Percentiles rank a stretch among this genome's conserved stretches.
Conservation (phyloP, 1,284 basidiomycete genomes). For the Golubevia sp. region DNA sequence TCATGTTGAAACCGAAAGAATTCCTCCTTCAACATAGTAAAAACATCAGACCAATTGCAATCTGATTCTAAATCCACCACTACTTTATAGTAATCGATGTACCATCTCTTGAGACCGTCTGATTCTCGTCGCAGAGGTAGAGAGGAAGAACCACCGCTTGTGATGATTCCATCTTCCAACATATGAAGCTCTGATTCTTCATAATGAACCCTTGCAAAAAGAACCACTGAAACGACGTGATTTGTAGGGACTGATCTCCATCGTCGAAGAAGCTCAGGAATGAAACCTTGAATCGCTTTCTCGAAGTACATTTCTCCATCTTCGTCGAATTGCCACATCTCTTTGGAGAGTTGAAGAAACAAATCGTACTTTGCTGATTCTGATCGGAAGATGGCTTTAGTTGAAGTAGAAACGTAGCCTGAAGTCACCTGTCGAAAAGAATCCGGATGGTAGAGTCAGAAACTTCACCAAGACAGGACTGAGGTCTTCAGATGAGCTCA, state of each 20-base stretch:
- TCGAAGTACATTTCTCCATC: constrained; percentile 86
- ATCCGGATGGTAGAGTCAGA: not conserved
- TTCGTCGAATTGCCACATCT: constrained; percentile 96
- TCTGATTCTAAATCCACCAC: constrained; percentile 89
- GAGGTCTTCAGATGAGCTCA: constrained; percentile 1
- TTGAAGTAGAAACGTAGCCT: constrained; percentile 73
- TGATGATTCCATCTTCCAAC: constrained; percentile 14
- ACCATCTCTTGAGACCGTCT: constrained; percentile 65
- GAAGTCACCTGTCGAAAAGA: constrained; percentile 84
- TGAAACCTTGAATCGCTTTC: constrained; percentile 80
- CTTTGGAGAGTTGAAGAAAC: constrained; percentile 92
- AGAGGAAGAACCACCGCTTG: not conserved
- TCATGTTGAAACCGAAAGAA: constrained; percentile 61
- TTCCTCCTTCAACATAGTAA: constrained; percentile 81
- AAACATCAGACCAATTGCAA: constrained; percentile 81
- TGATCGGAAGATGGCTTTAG: no score
- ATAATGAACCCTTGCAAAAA: constrained; percentile 93
- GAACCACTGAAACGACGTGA: constrained; percentile 89
- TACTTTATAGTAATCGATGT: constrained; percentile 85
- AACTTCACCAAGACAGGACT: not conserved
- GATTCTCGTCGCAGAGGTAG: not conserved
- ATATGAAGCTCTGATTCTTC: constrained; percentile 66
- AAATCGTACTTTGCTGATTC: constrained; percentile 77
- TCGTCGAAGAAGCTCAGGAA: constrained; percentile 47
- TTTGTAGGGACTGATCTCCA: constrained; percentile 76